Percentiles rank a stretch among this genome's conserved stretches.
Evolutionary conservation across 1,284 basidiomycete species (phyloP).

Genomic region (Stereum hirsutum): DNA sequence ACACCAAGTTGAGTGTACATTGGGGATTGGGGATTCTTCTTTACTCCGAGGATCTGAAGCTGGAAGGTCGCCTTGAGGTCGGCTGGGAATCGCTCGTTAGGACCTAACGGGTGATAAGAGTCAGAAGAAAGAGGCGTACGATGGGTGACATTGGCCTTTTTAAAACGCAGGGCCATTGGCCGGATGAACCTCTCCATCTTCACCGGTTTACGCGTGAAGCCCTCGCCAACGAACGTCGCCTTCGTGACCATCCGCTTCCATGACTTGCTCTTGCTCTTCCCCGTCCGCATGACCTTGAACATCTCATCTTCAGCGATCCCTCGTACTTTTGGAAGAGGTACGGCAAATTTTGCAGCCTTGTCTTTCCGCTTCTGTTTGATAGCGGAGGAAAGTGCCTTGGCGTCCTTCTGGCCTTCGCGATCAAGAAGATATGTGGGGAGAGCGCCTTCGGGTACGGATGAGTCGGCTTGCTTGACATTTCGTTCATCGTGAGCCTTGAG

Average conservation of each 20-base stretch:
- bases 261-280: constrained; percentile 92
- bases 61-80: constrained; percentile 99
- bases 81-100: constrained; percentile 36
- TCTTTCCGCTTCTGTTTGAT: constrained; percentile 99
- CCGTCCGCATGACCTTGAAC: constrained; percentile 99
- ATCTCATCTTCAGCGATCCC: constrained; percentile 99
- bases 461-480: constrained; percentile 91
- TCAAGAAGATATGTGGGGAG: constrained; percentile 94
- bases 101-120: constrained; percentile 3
- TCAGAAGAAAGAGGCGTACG: constrained; percentile 47
- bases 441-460: constrained; percentile 79
- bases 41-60: constrained; percentile 94
- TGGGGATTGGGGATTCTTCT: constrained; percentile 99
- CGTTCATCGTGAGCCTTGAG: constrained; percentile 99
- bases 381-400: constrained; percentile 94
- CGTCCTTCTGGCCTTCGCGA: constrained; percentile 94
- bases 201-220: constrained; percentile 97
- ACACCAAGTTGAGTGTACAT: constrained; percentile 96
- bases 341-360: constrained; percentile 97
- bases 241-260: constrained; percentile 99
- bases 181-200: constrained; percentile 99
- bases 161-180: constrained; percentile 95
- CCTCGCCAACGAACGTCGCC: constrained; percentile 97
- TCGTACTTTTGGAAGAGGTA: constrained; percentile 93
- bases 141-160: constrained; percentile 98